Percentiles rank a stretch among this genome's conserved stretches.
Evolutionary conservation across 192 early-diverging fungal genomes (phyloP).

Genomic region (Backusella macrospora): DNA sequence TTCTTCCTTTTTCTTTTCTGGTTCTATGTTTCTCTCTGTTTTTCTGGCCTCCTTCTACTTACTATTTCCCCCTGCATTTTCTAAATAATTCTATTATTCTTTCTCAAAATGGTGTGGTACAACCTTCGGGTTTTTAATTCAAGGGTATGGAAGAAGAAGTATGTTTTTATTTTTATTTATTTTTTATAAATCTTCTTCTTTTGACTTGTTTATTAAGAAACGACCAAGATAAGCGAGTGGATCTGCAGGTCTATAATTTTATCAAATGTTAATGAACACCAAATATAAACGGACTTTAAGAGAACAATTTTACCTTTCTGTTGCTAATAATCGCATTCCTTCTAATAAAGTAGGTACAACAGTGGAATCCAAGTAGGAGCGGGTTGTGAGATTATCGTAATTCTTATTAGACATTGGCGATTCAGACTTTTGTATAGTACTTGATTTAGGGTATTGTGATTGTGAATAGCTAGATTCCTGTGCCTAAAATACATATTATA

Average conservation of each 20-base stretch:
- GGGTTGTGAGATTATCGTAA: constrained; percentile 37
- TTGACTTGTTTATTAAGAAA: constrained; percentile 35
- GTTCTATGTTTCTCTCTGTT: too few relatives aligned
- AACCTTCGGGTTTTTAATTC: too few relatives aligned
- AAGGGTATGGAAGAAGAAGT: too few relatives aligned
- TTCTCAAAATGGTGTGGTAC: too few relatives aligned
- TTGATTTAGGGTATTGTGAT: neutral
- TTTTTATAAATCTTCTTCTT: constrained; percentile 14
- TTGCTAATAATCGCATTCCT: constrained; percentile 53
- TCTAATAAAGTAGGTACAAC: constrained; percentile 55
- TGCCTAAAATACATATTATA: neutral
- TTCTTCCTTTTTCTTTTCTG: too few relatives aligned
- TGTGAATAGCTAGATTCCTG: constrained; percentile 5
- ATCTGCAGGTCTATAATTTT: constrained; percentile 41
- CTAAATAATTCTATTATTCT: too few relatives aligned
- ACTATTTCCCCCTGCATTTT: too few relatives aligned
- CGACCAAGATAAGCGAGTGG: constrained; percentile 52
- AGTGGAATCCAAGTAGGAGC: constrained; percentile 55
- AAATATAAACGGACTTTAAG: neutral
- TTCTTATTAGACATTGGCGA: neutral
- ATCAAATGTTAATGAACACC: too few relatives aligned
- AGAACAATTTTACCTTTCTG: constrained; percentile 44
- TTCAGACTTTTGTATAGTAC: neutral
- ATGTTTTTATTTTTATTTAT: neutral
- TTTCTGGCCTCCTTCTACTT: too few relatives aligned